A percentile compares a stretch with the other conserved stretches of the same genome.
These are phyloP conservation scores for Mycena rebaudengoi DNA, from an alignment of 768 basidiomycete species.

Conservation along the genomic window DNA sequence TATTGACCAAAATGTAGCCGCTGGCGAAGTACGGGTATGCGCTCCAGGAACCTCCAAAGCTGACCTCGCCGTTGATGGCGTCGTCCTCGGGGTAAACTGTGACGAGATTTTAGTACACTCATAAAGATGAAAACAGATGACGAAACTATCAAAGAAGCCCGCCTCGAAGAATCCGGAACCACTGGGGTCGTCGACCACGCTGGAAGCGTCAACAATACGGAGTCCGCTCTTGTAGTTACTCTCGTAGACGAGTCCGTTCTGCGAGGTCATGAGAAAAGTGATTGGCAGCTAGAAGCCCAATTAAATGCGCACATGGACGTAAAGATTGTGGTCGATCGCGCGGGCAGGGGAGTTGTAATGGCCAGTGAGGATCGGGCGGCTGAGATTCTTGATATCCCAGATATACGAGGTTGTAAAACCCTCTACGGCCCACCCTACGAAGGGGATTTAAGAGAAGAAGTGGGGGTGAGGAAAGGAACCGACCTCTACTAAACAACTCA, in stretches of 20 bases:
- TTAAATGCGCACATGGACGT: conserved; percentile 24
- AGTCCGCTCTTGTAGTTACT: conserved; percentile 41
- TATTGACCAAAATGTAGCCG: conserved; percentile 22
- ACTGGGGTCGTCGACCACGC: conserved; percentile 38
- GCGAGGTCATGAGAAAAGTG: background rate
- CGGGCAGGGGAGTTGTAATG: conserved; percentile 34
- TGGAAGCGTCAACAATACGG: conserved; percentile 37
- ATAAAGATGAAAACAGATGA: no score
- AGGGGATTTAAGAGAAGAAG: background rate
- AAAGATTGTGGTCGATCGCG: conserved; percentile 41
- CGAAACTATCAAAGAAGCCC: conserved; percentile 39
- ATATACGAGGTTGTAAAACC: conserved; percentile 37
- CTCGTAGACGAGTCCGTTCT: conserved; percentile 37
- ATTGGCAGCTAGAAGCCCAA: background rate
- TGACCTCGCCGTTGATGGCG: conserved; percentile 20
- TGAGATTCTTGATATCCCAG: conserved; percentile 40
- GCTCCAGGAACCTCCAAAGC: conserved; percentile 22
- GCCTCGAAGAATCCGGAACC: conserved; percentile 35
- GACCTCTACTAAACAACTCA: conserved; percentile 27
- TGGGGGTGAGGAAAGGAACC: background rate
- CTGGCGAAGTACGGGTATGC: conserved; percentile 22
- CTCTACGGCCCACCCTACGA: conserved; percentile 30
- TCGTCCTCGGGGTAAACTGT: conserved; percentile 27
- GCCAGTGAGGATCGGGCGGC: conserved; percentile 36
- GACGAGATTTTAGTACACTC: no score